Base-by-base conservation (phyloP, 2,329 filamentous ascomycete genomes). In the Penicillium sp. region DNA sequence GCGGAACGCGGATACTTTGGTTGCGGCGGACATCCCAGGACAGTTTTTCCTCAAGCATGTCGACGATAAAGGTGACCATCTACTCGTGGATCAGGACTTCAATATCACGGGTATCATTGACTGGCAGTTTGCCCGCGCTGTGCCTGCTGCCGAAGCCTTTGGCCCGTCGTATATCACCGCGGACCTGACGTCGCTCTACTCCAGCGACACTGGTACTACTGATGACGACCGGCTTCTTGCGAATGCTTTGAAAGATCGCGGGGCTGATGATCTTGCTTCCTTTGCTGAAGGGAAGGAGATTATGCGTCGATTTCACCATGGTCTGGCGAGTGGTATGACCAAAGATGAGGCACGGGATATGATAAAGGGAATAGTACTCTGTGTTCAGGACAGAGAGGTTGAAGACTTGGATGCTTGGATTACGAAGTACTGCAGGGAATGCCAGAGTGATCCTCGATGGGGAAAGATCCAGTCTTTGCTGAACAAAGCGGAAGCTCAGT, bases 91-190 rank as follows among this genome's bases (percentile, higher is more conserved):
- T 43, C 59, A 70, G 3, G 23, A 70, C 11, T 67, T 61, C 45
- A 70, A 70, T 43, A 62, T 74, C 26, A 71, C 64, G 5, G 67
- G 69, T 0, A 68, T 74, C 17, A 72, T 73, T 38, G 69, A 74
- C 44, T 74, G 68, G 67, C 62, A 70, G 33, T 63, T 58, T 57
- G 53, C 57, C 25, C 37, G 48, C 20, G 37, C 48, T 36, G 52
- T 60, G 2, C 50, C 65, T 5, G 48, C 57, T 26, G 42, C 50
- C 18, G 47, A 61, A 17, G 66, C 68, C 1, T 71, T 70, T 41
- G 67, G 64, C 50, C 68, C 66, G 19, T 67, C 67, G 1, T 56
- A 65, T 28, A 54, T 54, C 26, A 39, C 70, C 17, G 48, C 67
- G 23, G 62, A 57, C 2, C 63, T 69, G 18, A 53, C 2, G 11